Evolutionary conservation across 441 rosid species (phyloP), one percentile per base, ranked within the genome.

Genomic region (Gossypium davidsonii): DNA sequence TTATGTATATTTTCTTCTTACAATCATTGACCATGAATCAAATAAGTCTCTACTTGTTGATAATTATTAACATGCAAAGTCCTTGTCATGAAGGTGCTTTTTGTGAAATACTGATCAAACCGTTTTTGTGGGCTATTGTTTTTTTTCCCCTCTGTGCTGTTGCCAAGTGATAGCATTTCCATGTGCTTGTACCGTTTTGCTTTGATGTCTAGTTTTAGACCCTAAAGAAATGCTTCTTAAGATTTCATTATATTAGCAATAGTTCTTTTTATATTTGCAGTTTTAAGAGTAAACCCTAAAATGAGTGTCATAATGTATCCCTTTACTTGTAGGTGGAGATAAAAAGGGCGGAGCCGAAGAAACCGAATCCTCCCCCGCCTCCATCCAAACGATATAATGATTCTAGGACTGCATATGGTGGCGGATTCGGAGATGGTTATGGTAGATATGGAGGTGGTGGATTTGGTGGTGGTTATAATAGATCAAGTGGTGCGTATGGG

Each of bases 301-400:
- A 14, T 44, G 70, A 46, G 70, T 66, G 39, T 25, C 23, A 8
- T 17, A 46, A 3, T 55, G 58, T 15, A 53, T 63, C 65, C 73
- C 39, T 62, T 74, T 60, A 66, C 21, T 60, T 80, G 71, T 72
- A 94, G 99, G 98, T 94, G 74, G 99, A 94, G 84, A 89, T 94
- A 79, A 94, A 94, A 91, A 94, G 91, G 85, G 99, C 99, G 14
- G 99, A 94, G 73, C 99, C 99, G 10, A 92, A 90, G 82, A 94
- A 88, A 76, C 86, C 97, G 17, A 92, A 89, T 78, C 84, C 90
- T 1, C 88, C 91, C 7, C 85, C 86, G 1, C 79, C 89, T n/a
- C 80, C 93, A 0, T 85, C 93, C 28, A 89, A 83, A 81, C 84
- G 97, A 60, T 87, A 85, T 26, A 81, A 76, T 78, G 93, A 94